Percentiles rank a stretch among this genome's conserved stretches.
Conservation (phyloP, 2,329 filamentous ascomycete species). For the Penicillium frequentans region DNA sequence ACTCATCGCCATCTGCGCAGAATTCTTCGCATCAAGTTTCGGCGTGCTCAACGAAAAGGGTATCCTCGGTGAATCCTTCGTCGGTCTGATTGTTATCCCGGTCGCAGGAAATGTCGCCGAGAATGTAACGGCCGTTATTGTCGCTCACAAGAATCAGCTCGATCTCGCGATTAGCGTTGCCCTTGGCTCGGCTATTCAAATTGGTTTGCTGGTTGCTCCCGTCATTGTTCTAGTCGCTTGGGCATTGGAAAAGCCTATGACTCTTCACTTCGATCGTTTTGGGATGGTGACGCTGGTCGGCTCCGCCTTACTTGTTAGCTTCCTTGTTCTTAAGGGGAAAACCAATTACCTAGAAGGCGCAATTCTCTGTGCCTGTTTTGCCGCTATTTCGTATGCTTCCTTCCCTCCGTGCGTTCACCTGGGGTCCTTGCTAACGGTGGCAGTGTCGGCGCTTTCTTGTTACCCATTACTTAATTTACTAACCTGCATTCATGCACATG, state of each 20-base stretch:
- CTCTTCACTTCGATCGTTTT: slow-evolving; percentile 15
- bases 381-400: slow-evolving; percentile 17
- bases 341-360: slow-evolving; percentile 20
- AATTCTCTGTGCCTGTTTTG: slow-evolving; percentile 19
- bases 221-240: slow-evolving; percentile 71
- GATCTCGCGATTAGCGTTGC: slow-evolving; percentile 72
- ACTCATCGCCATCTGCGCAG: slow-evolving; percentile 67
- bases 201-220: slow-evolving; percentile 69
- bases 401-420: neutral
- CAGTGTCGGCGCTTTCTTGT: slow-evolving; percentile 16
- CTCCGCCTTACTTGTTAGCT: slow-evolving; percentile 14
- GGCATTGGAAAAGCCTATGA: slow-evolving; percentile 49
- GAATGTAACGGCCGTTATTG: slow-evolving; percentile 69
- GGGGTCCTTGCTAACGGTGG: neutral
- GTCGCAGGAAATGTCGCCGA: slow-evolving; percentile 74
- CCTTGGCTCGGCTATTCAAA: slow-evolving; percentile 70
- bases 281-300: slow-evolving; percentile 17
- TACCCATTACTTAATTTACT: slow-evolving; percentile 3
- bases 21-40: slow-evolving; percentile 69
- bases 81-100: slow-evolving; percentile 70
- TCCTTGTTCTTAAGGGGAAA: slow-evolving; percentile 18
- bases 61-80: slow-evolving; percentile 63
- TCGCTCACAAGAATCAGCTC: slow-evolving; percentile 75
- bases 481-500: neutral
- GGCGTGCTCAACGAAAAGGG: slow-evolving; percentile 60